Percentiles rank a stretch among this genome's conserved stretches.
Evolutionary conservation across 2,329 filamentous ascomycete species (phyloP).

Genomic region (Calonectria leucothoes): DNA sequence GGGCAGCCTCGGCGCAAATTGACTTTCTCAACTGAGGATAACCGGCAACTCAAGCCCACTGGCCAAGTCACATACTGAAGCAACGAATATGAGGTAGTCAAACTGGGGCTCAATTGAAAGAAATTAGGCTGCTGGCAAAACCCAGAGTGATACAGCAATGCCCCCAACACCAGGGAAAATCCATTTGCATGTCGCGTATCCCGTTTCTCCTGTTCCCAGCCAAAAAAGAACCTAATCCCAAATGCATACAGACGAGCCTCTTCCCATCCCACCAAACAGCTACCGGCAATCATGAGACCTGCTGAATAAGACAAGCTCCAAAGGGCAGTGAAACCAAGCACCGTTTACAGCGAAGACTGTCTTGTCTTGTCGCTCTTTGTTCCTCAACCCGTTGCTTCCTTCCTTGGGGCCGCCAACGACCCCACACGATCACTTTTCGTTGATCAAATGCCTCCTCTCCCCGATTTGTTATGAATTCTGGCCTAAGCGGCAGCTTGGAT

Average conservation of each 20-base stretch:
- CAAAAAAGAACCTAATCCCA: conserved; percentile 22
- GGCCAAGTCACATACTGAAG: not conserved
- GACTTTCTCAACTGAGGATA: not conserved
- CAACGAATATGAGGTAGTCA: not conserved
- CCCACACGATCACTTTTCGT: conserved; percentile 20
- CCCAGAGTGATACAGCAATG: conserved; percentile 31
- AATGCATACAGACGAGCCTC: conserved; percentile 28
- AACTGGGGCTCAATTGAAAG: conserved; percentile 18
- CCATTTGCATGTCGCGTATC: conserved; percentile 28
- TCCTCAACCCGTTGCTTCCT: not conserved
- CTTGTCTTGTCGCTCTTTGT: conserved; percentile 16
- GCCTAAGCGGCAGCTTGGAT: conserved; percentile 29
- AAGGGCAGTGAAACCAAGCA: conserved; percentile 28
- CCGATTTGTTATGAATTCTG: not conserved
- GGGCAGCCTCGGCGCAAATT: not conserved
- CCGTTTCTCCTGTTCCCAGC: conserved; percentile 29
- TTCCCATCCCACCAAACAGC: conserved; percentile 31
- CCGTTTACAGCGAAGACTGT: conserved; percentile 18
- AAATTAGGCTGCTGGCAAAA: conserved; percentile 22
- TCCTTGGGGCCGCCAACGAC: not conserved
- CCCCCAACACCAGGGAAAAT: conserved; percentile 38
- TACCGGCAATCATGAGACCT: conserved; percentile 26
- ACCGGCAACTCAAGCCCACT: not conserved
- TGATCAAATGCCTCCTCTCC: conserved; percentile 16
- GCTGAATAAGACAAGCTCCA: conserved; percentile 29